phyloP scores from a whole-genome alignment of 192 early-diverging fungal species.

The Gigaspora rosea region DNA sequence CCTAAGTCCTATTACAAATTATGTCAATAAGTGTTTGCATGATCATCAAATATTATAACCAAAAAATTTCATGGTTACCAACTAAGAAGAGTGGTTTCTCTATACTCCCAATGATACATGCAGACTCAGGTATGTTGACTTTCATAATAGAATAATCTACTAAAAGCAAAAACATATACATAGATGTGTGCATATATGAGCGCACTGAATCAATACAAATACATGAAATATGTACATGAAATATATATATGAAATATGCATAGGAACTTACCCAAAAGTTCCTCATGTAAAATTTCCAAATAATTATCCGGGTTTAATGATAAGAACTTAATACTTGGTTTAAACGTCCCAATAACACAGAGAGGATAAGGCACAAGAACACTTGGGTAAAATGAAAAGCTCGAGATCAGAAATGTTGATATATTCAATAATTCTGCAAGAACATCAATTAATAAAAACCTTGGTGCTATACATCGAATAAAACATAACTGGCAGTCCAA shows the following conservation, averaged over 20 bases:
- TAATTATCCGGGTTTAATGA: neutral
- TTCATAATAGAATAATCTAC: neutral
- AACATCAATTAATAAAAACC: neutral
- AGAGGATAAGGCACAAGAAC: neutral
- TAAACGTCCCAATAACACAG: constrained; percentile 14
- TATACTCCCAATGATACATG: neutral
- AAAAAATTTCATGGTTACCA: neutral
- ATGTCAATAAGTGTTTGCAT: neutral
- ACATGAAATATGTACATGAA: neutral
- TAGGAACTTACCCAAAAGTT: neutral
- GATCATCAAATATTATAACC: neutral
- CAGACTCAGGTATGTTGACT: constrained; percentile 20
- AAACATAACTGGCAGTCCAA: constrained; percentile 17
- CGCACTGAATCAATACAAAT: neutral
- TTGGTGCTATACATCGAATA: constrained; percentile 2
- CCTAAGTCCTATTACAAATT: no score
- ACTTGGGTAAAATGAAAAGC: neutral
- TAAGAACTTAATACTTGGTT: constrained; percentile 12
- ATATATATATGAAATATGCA: no score
- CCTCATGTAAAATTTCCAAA: constrained; percentile 9
- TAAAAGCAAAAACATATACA: neutral
- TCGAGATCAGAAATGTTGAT: neutral
- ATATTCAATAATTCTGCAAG: neutral
- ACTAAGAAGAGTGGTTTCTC: constrained; percentile 11
- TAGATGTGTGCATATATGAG: neutral